Percentiles rank a stretch among this genome's conserved stretches.
These are phyloP conservation scores for Boechera divaricarpa DNA, from an alignment of 345 rosid genomes.

Conservation along the genomic window DNA sequence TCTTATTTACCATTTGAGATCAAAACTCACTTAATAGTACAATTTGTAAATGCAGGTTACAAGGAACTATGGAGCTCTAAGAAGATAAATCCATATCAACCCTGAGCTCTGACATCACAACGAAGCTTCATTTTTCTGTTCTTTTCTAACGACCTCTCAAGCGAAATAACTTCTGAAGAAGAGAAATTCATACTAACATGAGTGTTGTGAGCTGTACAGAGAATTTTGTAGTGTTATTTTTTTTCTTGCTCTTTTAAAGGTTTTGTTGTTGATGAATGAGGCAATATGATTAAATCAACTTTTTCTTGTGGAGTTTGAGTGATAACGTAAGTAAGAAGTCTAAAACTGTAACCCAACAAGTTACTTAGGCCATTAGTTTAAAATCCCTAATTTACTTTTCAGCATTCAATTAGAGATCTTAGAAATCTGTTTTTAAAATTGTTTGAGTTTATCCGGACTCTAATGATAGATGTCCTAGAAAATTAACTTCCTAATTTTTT, in stretches of 20 bases:
- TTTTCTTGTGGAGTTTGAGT: not conserved
- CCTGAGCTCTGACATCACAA: slow-evolving; percentile 17
- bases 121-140: not conserved
- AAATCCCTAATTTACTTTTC: too few species aligned
- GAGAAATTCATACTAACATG: slow-evolving; percentile 6
- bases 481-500: too few species aligned
- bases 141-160: not conserved
- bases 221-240: not conserved
- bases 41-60: slow-evolving; percentile 57
- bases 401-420: too few species aligned
- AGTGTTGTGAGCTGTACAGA: slow-evolving; percentile 16
- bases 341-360: too few species aligned
- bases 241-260: not conserved
- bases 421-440: too few species aligned
- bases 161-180: not conserved
- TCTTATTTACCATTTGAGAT: not conserved
- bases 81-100: slow-evolving; percentile 49
- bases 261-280: not conserved
- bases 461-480: too few species aligned
- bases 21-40: not conserved
- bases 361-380: too few species aligned
- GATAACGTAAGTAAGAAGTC: not conserved
- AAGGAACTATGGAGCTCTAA: slow-evolving; percentile 88
- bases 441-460: too few species aligned
- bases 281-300: not conserved